Evolutionary conservation across 2,329 filamentous ascomycete genomes (phyloP), one percentile per base, ranked within the genome.

Genomic region (Hypoxylon sp.): DNA sequence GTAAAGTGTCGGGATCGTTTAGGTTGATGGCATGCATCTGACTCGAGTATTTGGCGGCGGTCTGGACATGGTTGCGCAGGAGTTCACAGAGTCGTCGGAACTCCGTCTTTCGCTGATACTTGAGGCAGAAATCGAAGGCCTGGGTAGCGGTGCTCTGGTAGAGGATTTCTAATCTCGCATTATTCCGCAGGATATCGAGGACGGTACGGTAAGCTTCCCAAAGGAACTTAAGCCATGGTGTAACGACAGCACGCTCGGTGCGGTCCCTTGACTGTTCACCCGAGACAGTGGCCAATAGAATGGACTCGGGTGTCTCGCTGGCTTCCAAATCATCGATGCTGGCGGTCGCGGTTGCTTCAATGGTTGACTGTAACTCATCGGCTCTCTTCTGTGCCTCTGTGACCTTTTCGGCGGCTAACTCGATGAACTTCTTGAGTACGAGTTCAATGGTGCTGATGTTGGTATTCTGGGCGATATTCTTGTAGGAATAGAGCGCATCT

Each of bases 21-120:
- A 99, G 86, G 84, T 99, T 99, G 85, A 99, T 99, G 75, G 96
- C 96, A 80, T 98, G 95, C 93, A 98, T 98, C 88, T 98, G 96
- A 71, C 94, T 90, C 49, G 95, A 97, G 84, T 98, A 99, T 84
- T 99, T 99, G 85, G 96, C 95, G 58, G 96, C 96, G 80, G 97
- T 99, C 85, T 98, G 95, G 71, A 99, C 91, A 85, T 99, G 96
- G 85, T 99, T 99, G 76, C 96, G 93, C 70, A 99, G 91, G 71
- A 99, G 89, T 86, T 99, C 96, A 84, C 96, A 99, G 59, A 99
- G 93, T 78, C 96, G 91, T 81, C 96, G 93, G 87, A 99, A 99
- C 84, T 99, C 96, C 73, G 96, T 99, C 91, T 99, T 99, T 79
- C 96, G 91, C 74, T 94, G 93, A 83, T 98, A 98, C 84, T 97